A percentile compares a stretch with the other conserved stretches of the same genome.
Conservation (phyloP, 2,329 filamentous ascomycete species). For the Phialocephala sp. region DNA sequence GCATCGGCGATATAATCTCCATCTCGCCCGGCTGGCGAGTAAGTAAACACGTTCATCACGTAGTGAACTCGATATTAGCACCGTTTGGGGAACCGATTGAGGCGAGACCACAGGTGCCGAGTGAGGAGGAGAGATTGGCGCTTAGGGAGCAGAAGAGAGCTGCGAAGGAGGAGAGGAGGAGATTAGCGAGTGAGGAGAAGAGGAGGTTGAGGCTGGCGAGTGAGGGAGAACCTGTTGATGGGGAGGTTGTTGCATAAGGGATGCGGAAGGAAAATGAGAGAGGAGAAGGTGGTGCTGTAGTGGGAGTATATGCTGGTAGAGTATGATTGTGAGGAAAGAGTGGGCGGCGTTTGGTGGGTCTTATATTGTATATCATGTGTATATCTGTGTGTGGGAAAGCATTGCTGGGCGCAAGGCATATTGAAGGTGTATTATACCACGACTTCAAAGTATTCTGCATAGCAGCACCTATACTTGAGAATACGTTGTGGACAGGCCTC, state of each 20-base stretch:
- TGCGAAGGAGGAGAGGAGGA: constrained; percentile 60
- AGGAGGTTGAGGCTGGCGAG: constrained; percentile 24
- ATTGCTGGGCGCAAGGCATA: constrained; percentile 10
- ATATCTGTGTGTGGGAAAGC: constrained; percentile 9
- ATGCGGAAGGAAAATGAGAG: constrained; percentile 10
- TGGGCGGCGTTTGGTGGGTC: constrained; percentile 8
- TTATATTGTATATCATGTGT: constrained; percentile 10
- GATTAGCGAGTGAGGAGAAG: constrained; percentile 34
- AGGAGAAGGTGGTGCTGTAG: constrained; percentile 11
- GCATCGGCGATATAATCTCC: constrained; percentile 75
- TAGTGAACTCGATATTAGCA: constrained; percentile 76
- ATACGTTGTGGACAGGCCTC: not conserved
- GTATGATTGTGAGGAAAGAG: constrained; percentile 16
- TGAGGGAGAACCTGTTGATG: not conserved
- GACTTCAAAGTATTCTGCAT: not conserved
- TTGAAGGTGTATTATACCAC: constrained; percentile 9
- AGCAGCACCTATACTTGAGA: not conserved
- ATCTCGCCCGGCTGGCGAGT: constrained; percentile 71
- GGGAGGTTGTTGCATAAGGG: not conserved
- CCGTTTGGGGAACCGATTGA: constrained; percentile 69
- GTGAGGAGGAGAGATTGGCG: constrained; percentile 63
- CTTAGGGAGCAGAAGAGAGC: constrained; percentile 59
- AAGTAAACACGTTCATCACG: constrained; percentile 71
- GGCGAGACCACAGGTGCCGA: constrained; percentile 69
- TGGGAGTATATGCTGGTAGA: constrained; percentile 7